These are phyloP conservation scores for Myrica gale DNA, from an alignment of 306 rosid genomes.

Conservation along the genomic window DNA sequence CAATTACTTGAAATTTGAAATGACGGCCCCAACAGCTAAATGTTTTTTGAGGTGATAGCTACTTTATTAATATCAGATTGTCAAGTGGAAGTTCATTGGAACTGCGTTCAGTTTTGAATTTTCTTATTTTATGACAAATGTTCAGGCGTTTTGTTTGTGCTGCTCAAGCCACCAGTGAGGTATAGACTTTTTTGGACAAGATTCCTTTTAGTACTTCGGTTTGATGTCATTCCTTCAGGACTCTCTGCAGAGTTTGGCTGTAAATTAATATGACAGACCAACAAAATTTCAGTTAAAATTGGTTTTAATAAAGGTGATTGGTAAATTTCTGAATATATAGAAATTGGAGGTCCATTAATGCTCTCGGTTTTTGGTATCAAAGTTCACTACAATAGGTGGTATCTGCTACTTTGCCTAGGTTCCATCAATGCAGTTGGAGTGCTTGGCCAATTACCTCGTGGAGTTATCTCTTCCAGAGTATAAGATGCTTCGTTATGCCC, in stretches of 20 bases:
- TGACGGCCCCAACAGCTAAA: conserved; percentile 90
- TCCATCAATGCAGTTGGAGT: conserved; percentile 47
- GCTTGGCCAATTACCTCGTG: conserved; percentile 51
- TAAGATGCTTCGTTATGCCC: conserved; percentile 48
- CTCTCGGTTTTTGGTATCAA: neutral
- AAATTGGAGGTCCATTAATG: too few species aligned
- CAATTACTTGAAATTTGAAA: conserved; percentile 89
- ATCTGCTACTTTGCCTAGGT: conserved; percentile 37
- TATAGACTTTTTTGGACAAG: conserved; percentile 21
- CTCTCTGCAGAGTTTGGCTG: neutral
- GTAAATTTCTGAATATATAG: neutral
- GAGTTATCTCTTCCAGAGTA: conserved; percentile 63
- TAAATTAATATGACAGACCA: neutral
- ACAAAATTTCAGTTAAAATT: neutral
- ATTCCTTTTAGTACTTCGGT: neutral
- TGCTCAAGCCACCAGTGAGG: conserved; percentile 52
- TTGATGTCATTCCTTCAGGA: neutral
- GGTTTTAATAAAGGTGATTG: neutral
- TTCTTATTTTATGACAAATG: conserved; percentile 31
- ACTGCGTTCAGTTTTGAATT: conserved; percentile 26
- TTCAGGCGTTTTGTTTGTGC: conserved; percentile 51
- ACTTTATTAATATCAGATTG: conserved; percentile 20
- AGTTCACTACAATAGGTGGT: neutral
- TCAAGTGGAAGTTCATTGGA: neutral
- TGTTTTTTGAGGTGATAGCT: conserved; percentile 71